These are phyloP conservation scores for Stagonosporopsis vannaccii DNA, from an alignment of 2,329 filamentous ascomycete species.

Conservation along the genomic window DNA sequence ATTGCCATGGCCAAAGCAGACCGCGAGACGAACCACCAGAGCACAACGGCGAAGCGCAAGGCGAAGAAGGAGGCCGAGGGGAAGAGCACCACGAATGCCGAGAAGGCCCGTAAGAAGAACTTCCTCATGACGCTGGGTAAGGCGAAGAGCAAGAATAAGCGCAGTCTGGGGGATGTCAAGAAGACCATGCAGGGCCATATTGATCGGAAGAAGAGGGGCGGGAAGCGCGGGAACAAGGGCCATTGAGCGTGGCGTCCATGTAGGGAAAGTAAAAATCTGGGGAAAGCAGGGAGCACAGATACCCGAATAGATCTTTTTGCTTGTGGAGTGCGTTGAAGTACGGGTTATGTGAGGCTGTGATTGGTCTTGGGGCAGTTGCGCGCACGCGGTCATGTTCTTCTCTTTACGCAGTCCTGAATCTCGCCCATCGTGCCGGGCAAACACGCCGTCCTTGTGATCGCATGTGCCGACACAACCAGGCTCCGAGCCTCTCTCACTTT, in stretches of 20 bases:
- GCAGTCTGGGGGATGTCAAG: constrained; percentile 85
- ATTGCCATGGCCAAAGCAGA: constrained; percentile 83
- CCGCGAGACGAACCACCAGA: constrained; percentile 84
- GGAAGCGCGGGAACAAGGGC: constrained; percentile 74
- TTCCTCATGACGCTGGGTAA: constrained; percentile 98
- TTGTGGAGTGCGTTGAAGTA: not conserved
- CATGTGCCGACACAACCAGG: too few relatives aligned
- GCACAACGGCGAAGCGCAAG: constrained; percentile 81
- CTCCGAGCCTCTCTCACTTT: too few relatives aligned
- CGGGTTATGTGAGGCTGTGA: too few relatives aligned
- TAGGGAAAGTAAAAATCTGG: not conserved
- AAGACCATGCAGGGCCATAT: constrained; percentile 83
- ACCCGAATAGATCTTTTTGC: constrained; percentile 12
- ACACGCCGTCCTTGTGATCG: too few relatives aligned
- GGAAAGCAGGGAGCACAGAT: not conserved
- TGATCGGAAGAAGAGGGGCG: constrained; percentile 82
- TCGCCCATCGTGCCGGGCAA: too few relatives aligned
- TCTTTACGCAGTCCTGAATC: too few relatives aligned
- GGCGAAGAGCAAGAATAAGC: constrained; percentile 93
- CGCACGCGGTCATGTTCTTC: too few relatives aligned
- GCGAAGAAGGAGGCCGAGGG: constrained; percentile 87
- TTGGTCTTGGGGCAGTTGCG: too few relatives aligned
- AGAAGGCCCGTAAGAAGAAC: constrained; percentile 98
- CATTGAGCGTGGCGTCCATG: constrained; percentile 12
- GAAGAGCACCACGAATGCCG: constrained; percentile 96